phyloP scores from a whole-genome alignment of 1,139 yeast species.

The Pichia norvegensis region DNA sequence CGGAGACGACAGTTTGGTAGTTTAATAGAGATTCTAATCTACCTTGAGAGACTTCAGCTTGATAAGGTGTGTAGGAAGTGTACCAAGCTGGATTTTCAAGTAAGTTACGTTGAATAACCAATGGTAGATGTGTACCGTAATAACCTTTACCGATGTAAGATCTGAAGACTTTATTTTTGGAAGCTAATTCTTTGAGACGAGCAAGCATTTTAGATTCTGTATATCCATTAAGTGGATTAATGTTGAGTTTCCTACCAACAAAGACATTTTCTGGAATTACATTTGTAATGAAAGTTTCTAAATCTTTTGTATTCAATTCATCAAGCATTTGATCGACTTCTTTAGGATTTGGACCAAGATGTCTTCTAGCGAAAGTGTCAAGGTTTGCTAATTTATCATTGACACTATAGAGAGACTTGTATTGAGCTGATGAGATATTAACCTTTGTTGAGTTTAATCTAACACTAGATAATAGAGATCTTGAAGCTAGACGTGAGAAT shows the following conservation, averaged over 20 bases:
- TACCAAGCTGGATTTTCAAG: conserved; percentile 97
- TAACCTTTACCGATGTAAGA: conserved; percentile 92
- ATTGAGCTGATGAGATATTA: conserved; percentile 41
- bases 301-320: conserved; percentile 55
- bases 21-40: conserved; percentile 83
- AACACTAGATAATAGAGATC: not conserved
- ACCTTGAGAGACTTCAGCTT: conserved; percentile 97
- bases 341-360: conserved; percentile 71
- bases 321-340: conserved; percentile 60
- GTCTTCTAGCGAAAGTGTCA: conserved; percentile 86
- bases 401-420: conserved; percentile 36
- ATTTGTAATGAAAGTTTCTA: conserved; percentile 60
- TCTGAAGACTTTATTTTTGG: conserved; percentile 61
- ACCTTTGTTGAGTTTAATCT: conserved; percentile 29
- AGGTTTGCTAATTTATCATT: conserved; percentile 28
- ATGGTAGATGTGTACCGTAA: conserved; percentile 82
- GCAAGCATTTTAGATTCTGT: conserved; percentile 75
- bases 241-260: conserved; percentile 54
- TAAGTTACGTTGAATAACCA: conserved; percentile 86
- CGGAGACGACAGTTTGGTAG: conserved; percentile 83
- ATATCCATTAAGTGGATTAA: conserved; percentile 62
- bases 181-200: conserved; percentile 61
- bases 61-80: conserved; percentile 96
- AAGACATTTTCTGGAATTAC: conserved; percentile 77
- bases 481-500: conserved; percentile 4